A percentile compares a stretch with the other conserved stretches of the same genome.
Conservation (phyloP, 306 rosid genomes). For the Lathyrus tuberosus region DNA sequence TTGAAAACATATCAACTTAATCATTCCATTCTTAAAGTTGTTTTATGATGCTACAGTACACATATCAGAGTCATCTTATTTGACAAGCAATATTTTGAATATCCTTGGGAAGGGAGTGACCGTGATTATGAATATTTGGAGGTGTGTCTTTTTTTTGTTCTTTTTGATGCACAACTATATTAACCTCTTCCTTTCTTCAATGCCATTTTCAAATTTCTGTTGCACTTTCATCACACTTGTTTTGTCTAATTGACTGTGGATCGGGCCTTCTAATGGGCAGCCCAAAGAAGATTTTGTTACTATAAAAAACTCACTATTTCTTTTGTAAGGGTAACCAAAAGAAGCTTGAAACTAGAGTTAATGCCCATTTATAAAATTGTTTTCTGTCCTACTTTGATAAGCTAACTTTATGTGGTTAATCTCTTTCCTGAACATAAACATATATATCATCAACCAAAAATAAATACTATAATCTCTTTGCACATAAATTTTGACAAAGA, state of each 20-base stretch:
- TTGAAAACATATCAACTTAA: too few relatives aligned
- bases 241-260: neutral
- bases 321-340: slow-evolving; percentile 27
- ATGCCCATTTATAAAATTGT: slow-evolving; percentile 52
- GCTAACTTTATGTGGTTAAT: slow-evolving; percentile 51
- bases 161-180: neutral
- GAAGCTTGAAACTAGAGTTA: slow-evolving; percentile 37
- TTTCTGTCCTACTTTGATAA: slow-evolving; percentile 55
- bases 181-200: slow-evolving; percentile 8
- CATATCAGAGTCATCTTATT: too few relatives aligned
- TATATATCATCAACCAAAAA: too few relatives aligned
- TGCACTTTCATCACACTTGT: neutral
- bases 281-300: too few relatives aligned
- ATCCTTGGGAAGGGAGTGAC: slow-evolving; percentile 95
- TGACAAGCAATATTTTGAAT: too few relatives aligned
- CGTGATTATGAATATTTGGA: slow-evolving; percentile 88
- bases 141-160: slow-evolving; percentile 47
- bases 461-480: too few relatives aligned
- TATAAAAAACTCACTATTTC: slow-evolving; percentile 36
- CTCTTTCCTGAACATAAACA: slow-evolving; percentile 68
- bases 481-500: too few relatives aligned
- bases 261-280: slow-evolving; percentile 8
- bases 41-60: too few relatives aligned
- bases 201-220: neutral
- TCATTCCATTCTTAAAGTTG: too few relatives aligned